phyloP scores from a whole-genome alignment of 108 stramenopile genomes.

The Skeletonema menzelii region DNA sequence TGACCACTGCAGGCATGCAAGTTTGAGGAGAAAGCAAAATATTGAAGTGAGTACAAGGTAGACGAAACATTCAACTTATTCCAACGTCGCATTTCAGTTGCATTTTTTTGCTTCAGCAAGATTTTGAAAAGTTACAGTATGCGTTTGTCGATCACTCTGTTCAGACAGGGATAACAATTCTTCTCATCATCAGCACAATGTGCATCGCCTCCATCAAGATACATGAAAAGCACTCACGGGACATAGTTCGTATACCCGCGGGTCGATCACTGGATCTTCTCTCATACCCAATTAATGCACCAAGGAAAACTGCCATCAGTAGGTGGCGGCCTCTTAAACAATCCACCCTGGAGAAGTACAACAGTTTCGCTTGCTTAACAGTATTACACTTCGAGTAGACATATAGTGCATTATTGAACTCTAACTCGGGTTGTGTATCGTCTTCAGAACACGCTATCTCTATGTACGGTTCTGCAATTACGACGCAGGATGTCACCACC shows the following conservation, averaged over 20 bases:
- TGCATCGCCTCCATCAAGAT: constrained; percentile 31
- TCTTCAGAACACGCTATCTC: constrained; percentile 19
- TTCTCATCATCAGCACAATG: constrained; percentile 42
- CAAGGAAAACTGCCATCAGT: constrained; percentile 40
- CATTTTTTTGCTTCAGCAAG: background rate
- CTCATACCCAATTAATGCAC: constrained; percentile 57
- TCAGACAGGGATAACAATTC: constrained; percentile 1
- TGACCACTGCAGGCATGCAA: constrained; percentile 45
- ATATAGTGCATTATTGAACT: constrained; percentile 28
- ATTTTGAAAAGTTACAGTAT: constrained; percentile 4
- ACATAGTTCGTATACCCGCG: constrained; percentile 78
- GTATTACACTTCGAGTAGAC: constrained; percentile 23
- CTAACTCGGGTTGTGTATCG: constrained; percentile 14
- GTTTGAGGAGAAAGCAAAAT: background rate
- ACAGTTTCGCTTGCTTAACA: constrained; percentile 14
- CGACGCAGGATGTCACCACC: constrained; percentile 13
- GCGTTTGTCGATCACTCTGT: background rate
- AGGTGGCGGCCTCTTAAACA: constrained; percentile 42
- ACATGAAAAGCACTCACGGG: background rate
- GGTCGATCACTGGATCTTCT: constrained; percentile 57
- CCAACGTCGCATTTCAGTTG: background rate
- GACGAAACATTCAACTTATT: background rate
- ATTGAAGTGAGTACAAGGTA: background rate
- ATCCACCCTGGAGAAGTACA: constrained; percentile 36
- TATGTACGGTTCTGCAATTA: constrained; percentile 30